Percentiles rank a stretch among this genome's conserved stretches.
Evolutionary conservation across 1,284 basidiomycete genomes (phyloP).

Genomic region (Sporisorium exsertum): DNA sequence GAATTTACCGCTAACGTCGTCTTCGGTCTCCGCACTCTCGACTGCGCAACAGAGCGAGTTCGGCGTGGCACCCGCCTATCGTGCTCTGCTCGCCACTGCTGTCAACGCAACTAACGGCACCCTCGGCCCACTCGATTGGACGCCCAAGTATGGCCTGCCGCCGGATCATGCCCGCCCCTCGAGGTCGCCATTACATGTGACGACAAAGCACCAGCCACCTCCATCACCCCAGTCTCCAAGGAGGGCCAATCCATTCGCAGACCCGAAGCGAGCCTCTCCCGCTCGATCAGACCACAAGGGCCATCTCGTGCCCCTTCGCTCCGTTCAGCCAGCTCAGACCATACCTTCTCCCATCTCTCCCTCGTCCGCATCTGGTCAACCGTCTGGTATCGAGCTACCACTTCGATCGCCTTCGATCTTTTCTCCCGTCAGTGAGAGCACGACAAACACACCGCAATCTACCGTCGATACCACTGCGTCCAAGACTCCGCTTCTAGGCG

Average conservation of each 20-base stretch:
- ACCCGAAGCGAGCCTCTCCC: neutral
- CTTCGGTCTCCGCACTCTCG: neutral
- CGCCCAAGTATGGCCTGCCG: constrained; percentile 42
- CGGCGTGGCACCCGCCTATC: constrained; percentile 6
- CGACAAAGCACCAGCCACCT: neutral
- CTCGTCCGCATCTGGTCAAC: neutral
- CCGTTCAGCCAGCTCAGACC: constrained; percentile 27
- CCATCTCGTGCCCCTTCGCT: constrained; percentile 34
- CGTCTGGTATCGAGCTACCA: neutral
- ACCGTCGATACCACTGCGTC: constrained; percentile 20
- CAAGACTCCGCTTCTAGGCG: neutral
- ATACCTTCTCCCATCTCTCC: constrained; percentile 28
- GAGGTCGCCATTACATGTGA: constrained; percentile 3
- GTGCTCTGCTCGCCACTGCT: constrained; percentile 14
- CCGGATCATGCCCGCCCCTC: neutral
- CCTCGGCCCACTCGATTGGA: constrained; percentile 47
- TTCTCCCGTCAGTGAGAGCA: constrained; percentile 7
- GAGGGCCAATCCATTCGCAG: constrained; percentile 5
- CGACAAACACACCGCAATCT: constrained; percentile 11
- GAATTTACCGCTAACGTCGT: neutral
- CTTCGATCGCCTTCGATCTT: constrained; percentile 14
- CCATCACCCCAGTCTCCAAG: constrained; percentile 6
- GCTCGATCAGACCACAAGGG: neutral
- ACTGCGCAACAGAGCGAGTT: neutral
- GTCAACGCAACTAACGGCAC: constrained; percentile 40